Evolutionary conservation across 192 early-diverging fungal species (phyloP).

Genomic region (Backusella australiensis): DNA sequence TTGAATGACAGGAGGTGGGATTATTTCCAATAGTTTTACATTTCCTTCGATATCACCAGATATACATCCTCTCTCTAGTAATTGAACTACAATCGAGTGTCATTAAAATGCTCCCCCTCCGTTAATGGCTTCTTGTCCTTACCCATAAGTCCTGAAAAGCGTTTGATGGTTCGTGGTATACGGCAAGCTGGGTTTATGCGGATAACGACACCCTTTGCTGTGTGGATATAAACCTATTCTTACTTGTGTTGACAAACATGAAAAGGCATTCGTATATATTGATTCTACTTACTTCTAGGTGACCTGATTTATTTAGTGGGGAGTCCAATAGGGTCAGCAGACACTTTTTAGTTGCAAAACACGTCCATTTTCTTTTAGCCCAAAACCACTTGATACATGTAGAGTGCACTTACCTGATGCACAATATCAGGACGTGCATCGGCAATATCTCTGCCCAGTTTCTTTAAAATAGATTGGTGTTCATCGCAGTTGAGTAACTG

Average conservation of each 20-base stretch:
- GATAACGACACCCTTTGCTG: slow-evolving; percentile 88
- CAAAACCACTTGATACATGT: neutral
- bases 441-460: slow-evolving; percentile 72
- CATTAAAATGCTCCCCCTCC: no score
- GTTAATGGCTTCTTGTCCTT: slow-evolving; percentile 8
- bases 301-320: slow-evolving; percentile 96
- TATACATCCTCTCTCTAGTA: slow-evolving; percentile 93
- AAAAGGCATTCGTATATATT: neutral
- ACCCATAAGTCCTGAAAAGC: slow-evolving; percentile 97
- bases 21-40: slow-evolving; percentile 84
- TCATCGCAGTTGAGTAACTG: slow-evolving; percentile 97
- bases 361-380: neutral
- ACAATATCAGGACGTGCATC: slow-evolving; percentile 95
- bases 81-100: slow-evolving; percentile 65
- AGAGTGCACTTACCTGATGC: slow-evolving; percentile 72
- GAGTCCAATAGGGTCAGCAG: slow-evolving; percentile 93
- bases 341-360: slow-evolving; percentile 51
- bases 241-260: neutral
- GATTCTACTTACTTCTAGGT: slow-evolving; percentile 59
- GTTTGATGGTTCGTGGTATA: slow-evolving; percentile 98
- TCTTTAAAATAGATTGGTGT: slow-evolving; percentile 83
- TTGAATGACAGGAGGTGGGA: slow-evolving; percentile 91
- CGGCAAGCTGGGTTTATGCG: slow-evolving; percentile 95
- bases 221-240: slow-evolving; percentile 87
- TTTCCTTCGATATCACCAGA: slow-evolving; percentile 77